Evolutionary conservation across 257 asterid genomes (phyloP).

Genomic region (Haberlea rhodopensis): DNA sequence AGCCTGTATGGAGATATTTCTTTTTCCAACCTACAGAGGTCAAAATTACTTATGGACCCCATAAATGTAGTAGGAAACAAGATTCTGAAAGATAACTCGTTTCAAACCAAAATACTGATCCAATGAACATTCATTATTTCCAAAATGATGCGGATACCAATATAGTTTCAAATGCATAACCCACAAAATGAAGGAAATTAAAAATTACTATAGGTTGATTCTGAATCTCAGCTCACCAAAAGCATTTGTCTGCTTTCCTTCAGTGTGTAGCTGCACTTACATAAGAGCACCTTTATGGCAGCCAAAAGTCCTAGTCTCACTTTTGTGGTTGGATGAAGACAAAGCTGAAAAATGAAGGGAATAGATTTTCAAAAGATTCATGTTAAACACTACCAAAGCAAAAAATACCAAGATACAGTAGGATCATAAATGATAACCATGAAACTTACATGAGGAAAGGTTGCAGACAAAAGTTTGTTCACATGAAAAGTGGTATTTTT

Average conservation of each 20-base stretch:
- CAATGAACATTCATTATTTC: not conserved
- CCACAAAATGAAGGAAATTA: slow-evolving; percentile 19
- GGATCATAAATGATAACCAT: slow-evolving; percentile 22
- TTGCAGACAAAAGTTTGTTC: slow-evolving; percentile 69
- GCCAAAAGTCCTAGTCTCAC: slow-evolving; percentile 69
- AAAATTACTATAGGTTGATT: slow-evolving; percentile 24
- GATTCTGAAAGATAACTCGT: not conserved
- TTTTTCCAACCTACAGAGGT: not conserved
- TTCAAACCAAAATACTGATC: slow-evolving; percentile 7
- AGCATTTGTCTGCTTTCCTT: slow-evolving; percentile 80
- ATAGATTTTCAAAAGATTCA: not conserved
- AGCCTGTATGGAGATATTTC: not conserved
- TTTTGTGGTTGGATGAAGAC: slow-evolving; percentile 69
- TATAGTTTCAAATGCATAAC: slow-evolving; percentile 9
- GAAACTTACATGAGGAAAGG: slow-evolving; percentile 81
- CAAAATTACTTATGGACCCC: slow-evolving; percentile 2
- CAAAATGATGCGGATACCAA: not conserved
- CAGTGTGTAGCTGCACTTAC: slow-evolving; percentile 62
- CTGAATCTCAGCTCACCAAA: slow-evolving; percentile 63
- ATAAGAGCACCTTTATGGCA: slow-evolving; percentile 57
- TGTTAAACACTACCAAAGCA: slow-evolving; percentile 11
- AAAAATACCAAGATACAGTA: not conserved
- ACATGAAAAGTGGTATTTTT: slow-evolving; percentile 59
- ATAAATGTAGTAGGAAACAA: slow-evolving; percentile 1
- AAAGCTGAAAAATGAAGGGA: slow-evolving; percentile 50